Percentiles rank a stretch among this genome's conserved stretches.
These are phyloP conservation scores for Leccinum griseonigrum DNA, from an alignment of 1,284 basidiomycete species.

Conservation along the genomic window DNA sequence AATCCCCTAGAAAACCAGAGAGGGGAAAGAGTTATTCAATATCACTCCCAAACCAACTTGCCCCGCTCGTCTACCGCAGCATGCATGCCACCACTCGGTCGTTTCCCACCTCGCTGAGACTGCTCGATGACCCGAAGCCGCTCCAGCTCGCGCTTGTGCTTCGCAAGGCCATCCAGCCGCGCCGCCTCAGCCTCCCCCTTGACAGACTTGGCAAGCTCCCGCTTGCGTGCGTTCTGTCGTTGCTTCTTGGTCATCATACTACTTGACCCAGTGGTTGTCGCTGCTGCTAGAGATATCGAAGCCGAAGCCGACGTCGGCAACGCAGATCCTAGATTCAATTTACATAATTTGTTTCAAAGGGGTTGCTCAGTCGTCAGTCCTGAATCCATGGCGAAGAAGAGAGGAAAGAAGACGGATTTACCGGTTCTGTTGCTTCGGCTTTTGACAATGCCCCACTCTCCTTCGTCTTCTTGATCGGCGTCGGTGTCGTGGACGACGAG, in stretches of 20 bases:
- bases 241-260: conserved; percentile 55
- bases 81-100: conserved; percentile 53
- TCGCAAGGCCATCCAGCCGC: conserved; percentile 48
- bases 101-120: conserved; percentile 33
- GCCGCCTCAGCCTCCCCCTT: conserved; percentile 56
- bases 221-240: conserved; percentile 62
- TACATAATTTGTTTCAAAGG: background rate
- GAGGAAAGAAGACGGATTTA: conserved; percentile 29
- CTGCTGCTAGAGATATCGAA: conserved; percentile 28
- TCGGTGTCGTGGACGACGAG: conserved; percentile 39
- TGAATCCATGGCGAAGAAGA: background rate
- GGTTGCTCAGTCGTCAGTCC: background rate
- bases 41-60: conserved; percentile 55
- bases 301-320: conserved; percentile 17
- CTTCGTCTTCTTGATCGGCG: conserved; percentile 48
- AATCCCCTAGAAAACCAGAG: background rate
- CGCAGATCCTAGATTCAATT: conserved; percentile 9
- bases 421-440: conserved; percentile 45
- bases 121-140: conserved; percentile 51
- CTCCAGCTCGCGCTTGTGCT: conserved; percentile 63
- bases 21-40: background rate
- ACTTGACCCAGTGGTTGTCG: conserved; percentile 30
- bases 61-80: conserved; percentile 49
- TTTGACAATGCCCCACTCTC: conserved; percentile 71
- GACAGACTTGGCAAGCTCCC: conserved; percentile 54